A percentile compares a stretch with the other conserved stretches of the same genome.
phyloP scores from a whole-genome alignment of 768 basidiomycete species.

The Xanthoconium stramineum region DNA sequence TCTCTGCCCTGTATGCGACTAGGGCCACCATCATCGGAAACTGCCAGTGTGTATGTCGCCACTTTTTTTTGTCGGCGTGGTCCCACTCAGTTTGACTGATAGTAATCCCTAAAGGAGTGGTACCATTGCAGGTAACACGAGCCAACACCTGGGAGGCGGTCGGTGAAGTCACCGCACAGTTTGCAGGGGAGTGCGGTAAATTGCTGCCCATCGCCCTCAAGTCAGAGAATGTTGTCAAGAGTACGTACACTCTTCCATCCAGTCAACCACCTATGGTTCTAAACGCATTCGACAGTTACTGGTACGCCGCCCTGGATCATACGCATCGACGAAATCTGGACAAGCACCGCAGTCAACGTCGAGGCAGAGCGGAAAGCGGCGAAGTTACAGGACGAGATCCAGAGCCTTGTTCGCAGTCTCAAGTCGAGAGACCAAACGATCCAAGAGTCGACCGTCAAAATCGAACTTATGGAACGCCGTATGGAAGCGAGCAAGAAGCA shows the following conservation, averaged over 20 bases:
- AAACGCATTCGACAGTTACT: slow-evolving; percentile 44
- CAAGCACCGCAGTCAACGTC: slow-evolving; percentile 77
- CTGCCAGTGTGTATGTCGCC: slow-evolving; percentile 42
- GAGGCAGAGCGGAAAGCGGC: slow-evolving; percentile 89
- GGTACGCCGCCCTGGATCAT: slow-evolving; percentile 83
- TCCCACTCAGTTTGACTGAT: not conserved
- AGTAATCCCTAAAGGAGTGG: slow-evolving; percentile 49
- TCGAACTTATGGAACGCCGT: slow-evolving; percentile 91
- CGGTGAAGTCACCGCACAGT: slow-evolving; percentile 59
- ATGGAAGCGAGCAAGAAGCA: slow-evolving; percentile 91
- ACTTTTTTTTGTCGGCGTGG: slow-evolving; percentile 1
- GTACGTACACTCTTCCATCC: slow-evolving; percentile 41
- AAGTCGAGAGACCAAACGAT: slow-evolving; percentile 86
- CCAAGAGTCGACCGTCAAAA: slow-evolving; percentile 88
- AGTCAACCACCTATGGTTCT: not conserved
- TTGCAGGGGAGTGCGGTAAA: slow-evolving; percentile 68
- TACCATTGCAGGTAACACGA: slow-evolving; percentile 63
- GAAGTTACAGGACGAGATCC: slow-evolving; percentile 86
- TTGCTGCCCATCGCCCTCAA: slow-evolving; percentile 73
- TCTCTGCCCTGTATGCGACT: slow-evolving; percentile 56
- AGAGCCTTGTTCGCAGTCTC: slow-evolving; percentile 79
- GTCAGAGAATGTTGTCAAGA: slow-evolving; percentile 70
- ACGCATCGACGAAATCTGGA: slow-evolving; percentile 79
- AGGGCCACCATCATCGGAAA: slow-evolving; percentile 82
- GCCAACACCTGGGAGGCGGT: slow-evolving; percentile 84